These are phyloP conservation scores for Thraustochytrium sp. DNA, from an alignment of 352 stramenopile genomes.

Conservation along the genomic window DNA sequence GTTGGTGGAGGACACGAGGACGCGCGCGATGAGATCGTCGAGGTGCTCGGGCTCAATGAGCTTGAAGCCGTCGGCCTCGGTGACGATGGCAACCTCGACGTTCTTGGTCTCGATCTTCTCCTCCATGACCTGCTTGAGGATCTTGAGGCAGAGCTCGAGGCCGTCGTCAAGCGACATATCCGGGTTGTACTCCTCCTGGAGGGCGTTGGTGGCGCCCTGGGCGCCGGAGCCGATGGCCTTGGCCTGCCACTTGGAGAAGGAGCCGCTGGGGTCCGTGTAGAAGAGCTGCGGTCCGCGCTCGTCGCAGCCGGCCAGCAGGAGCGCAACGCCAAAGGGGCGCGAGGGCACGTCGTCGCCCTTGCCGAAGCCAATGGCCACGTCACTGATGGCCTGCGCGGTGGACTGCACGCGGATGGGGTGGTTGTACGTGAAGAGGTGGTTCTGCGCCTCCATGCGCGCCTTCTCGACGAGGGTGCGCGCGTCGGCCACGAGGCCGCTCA, in stretches of 20 bases:
- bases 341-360: conserved; percentile 69
- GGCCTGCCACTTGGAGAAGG: conserved; percentile 95
- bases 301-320: conserved; percentile 88
- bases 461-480: conserved; percentile 97
- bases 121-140: conserved; percentile 99
- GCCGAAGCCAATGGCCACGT: conserved; percentile 93
- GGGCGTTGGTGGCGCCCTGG: conserved; percentile 93
- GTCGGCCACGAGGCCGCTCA: conserved; percentile 97
- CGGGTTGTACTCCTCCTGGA: conserved; percentile 95
- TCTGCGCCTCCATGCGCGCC: conserved; percentile 95
- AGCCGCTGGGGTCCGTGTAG: conserved; percentile 86
- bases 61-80: conserved; percentile 88
- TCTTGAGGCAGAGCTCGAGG: conserved; percentile 87
- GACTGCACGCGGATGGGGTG: conserved; percentile 95
- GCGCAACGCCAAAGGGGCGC: conserved; percentile 94
- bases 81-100: conserved; percentile 94
- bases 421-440: conserved; percentile 93
- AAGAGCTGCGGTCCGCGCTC: conserved; percentile 86
- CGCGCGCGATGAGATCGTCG: conserved; percentile 68
- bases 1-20: conserved; percentile 60
- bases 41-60: conserved; percentile 86
- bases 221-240: conserved; percentile 95
- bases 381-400: conserved; percentile 95
- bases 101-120: conserved; percentile 97
- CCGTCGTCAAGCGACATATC: conserved; percentile 91